Evolutionary conservation across 2,329 filamentous ascomycete genomes (phyloP), one percentile per base, ranked within the genome.

Genomic region (Juglanconis oblonga): DNA sequence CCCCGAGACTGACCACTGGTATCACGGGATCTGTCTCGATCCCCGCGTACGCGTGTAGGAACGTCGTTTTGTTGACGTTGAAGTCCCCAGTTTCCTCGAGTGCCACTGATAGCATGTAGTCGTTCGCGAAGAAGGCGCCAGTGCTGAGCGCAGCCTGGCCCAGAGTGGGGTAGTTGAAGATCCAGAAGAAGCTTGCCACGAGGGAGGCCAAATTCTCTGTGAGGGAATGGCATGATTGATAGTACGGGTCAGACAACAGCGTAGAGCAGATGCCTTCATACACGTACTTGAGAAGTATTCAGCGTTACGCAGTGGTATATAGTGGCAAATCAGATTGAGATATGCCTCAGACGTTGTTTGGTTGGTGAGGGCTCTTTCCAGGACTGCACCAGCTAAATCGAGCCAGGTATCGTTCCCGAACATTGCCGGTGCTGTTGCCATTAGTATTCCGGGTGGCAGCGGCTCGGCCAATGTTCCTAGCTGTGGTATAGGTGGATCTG

Each of bases 61-160:
- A 24, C 2, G 24, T 24, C 24, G 24, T 24, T 24, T 1, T 24
- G 24, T 24, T 24, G 24, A 24, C 24, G 24, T 24, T 24, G 24
- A 24, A 24, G 24, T 13, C 14, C 0, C 5, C 13, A 1, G n/a
- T n/a, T 10, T 35, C 5, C 4, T 38, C 42, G 47, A 24, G 8
- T 5, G 3, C 13, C n/a, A 13, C 6, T 13, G 48, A 72, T 0
- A 74, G 62, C 0, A 67, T 61, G 17, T 71, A 66, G 6, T 66
- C 59, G n/a, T 66, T 57, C 10, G 65, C 65, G 5, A 74, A 67
- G 59, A 70, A 74, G 7, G 74, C 72, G 1, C 71, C 71, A 4
- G 55, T 61, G 17, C 55, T 47, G 36, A 61, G 47, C 14, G 38
- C 35, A 3, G 53, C 58, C 14, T 36, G 44, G 53, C 40, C 58